A percentile compares a stretch with the other conserved stretches of the same genome.
Conservation (phyloP, 768 basidiomycete species). For the Austroboletus festivus region DNA sequence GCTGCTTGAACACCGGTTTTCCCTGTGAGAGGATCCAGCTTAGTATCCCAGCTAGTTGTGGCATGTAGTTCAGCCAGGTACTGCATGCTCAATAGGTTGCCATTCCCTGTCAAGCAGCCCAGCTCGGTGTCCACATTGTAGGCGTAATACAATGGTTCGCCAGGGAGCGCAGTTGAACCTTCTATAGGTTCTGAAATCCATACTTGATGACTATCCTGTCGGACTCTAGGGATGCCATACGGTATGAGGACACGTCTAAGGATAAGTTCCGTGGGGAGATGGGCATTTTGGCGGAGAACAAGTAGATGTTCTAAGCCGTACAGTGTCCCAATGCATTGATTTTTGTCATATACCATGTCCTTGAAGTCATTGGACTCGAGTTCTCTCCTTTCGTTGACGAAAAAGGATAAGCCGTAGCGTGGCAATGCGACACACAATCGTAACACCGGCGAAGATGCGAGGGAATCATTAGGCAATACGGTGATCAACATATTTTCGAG, state of each 20-base stretch:
- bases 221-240: not conserved
- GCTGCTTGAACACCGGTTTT: constrained; percentile 43
- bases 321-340: constrained; percentile 40
- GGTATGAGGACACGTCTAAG: not conserved
- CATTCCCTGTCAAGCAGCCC: constrained; percentile 20
- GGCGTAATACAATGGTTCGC: not conserved
- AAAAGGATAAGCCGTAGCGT: constrained; percentile 37
- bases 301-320: constrained; percentile 38
- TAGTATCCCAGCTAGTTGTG: constrained; percentile 35
- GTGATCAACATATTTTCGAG: constrained; percentile 14
- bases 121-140: not conserved
- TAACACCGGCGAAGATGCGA: not conserved
- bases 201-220: not conserved
- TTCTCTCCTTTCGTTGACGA: constrained; percentile 20
- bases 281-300: constrained; percentile 12
- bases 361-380: constrained; percentile 39
- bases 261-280: not conserved
- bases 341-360: constrained; percentile 36
- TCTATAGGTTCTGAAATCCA: not conserved
- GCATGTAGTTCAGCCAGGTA: constrained; percentile 42
- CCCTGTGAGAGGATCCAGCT: constrained; percentile 40
- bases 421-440: constrained; percentile 30
- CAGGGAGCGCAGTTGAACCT: not conserved
- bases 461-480: not conserved
- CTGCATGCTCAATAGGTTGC: constrained; percentile 20